Evolutionary conservation across 352 stramenopile genomes (phyloP), one percentile per base, ranked within the genome.

Genomic region (Globisporangium perplexum): DNA sequence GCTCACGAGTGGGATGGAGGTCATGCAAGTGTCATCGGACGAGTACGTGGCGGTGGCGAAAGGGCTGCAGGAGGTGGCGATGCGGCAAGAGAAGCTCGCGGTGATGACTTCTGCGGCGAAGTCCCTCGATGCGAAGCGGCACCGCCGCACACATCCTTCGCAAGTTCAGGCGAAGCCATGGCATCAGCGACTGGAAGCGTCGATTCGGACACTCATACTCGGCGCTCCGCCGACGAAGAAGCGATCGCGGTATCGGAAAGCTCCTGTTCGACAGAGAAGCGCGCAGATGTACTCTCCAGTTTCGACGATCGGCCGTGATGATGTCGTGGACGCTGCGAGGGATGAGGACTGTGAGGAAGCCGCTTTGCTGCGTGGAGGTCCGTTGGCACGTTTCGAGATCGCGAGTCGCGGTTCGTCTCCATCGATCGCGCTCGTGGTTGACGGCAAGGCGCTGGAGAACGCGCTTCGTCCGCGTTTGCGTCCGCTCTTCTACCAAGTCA

Each of bases 401-500:
- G 14, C 12, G 18, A 24, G n/a, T 17, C 24, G 30, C n/a, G 17
- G 23, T 41, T 20, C 41, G 10, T 14, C 36, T 14, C 36, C 45
- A 6, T 50, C 65, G 4, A 59, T 90, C 48, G 92, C 89, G 14
- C 74, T 98, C 24, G 85, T 98, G 20, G 96, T 98, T 43, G 94
- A 98, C 70, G 95, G 95, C 18, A 77, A 83, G 59, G 91, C 93
- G 33, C 71, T 99, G 0, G 79, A 90, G 44, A 81, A 72, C 58
- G 79, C 79, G 14, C 55, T 92, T 31, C 62, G 68, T 17, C 65
- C 75, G 36, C 66, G 65, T 51, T 53, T 90, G 24, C 73, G 70
- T 12, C 49, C 47, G 22, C 52, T 88, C 12, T 86, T 93, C 49
- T 89, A 91, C 44, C 59, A 86, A 51, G 63, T 93, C 26, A 84